Evolutionary conservation across 768 basidiomycete species (phyloP), one percentile per base, ranked within the genome.

Genomic region (Holtermanniella nyarrowii): DNA sequence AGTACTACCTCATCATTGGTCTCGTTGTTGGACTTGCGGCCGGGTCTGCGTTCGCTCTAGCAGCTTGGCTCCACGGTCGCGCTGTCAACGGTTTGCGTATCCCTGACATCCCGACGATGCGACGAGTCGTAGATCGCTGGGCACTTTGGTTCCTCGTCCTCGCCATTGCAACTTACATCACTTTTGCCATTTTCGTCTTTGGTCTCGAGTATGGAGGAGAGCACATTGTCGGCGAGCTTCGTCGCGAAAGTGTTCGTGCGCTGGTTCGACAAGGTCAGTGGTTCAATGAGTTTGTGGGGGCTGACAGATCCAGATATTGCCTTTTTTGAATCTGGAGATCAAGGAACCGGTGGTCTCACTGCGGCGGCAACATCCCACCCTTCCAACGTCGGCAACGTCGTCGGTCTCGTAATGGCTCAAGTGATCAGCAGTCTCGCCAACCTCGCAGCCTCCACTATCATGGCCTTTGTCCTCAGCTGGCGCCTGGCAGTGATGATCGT

Each of bases 101-200:
- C 14, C 48, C 56, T 13, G 54, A 62, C 40, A 5, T 54, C 16
- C 18, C 24, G 5, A 20, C 46, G 22, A 49, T 65, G 53, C 37
- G 59, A 7, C 31, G 42, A 1, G 47, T 46, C 3, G 54, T 54
- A 4, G 52, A 64, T n/a, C 49, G 54, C 14, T 69, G 62, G 59
- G 60, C 64, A 2, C 44, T 66, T 16, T 66, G 60, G 59, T 69
- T 69, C 60, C 55, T 69, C 26, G 46, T 66, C n/a, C 53, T 68
- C 22, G 59, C 68, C 22, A 40, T 69, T 23, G 58, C 37, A 3
- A 54, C 58, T 23, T 27, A 59, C n/a, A 25, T 57, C 11, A 42
- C 56, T 26, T 26, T 53, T 39, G 25, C 23, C 18, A 26, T 55
- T 26, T 56, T 63, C 41, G 63, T 50, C 2, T 62, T 61, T 42